Evolutionary conservation across 345 rosid species (phyloP), one percentile per base, ranked within the genome.

Genomic region (Syzygium jambos): DNA sequence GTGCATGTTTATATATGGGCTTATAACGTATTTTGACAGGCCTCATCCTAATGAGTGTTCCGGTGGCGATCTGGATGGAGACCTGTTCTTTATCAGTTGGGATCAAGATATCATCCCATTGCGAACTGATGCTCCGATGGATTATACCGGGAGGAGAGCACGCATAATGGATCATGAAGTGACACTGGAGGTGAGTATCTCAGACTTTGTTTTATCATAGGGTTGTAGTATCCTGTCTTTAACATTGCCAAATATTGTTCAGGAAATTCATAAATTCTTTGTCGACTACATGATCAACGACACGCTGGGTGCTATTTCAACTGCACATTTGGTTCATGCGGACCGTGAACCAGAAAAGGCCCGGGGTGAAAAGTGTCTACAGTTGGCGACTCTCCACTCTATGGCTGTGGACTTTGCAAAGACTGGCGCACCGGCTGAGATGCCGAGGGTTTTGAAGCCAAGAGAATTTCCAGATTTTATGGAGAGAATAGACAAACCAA

Each of bases 61-160:
- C 29, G 99, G 99, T 84, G 99, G 99, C 80, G 99, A 96, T 94
- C 99, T 98, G 86, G 99, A 98, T 85, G 99, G 99, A 82, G 99
- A 98, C 92, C 92, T 90, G 86, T 98, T 89, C 91, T 98, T 98
- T 87, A 90, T 96, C 73, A 93, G 98, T 90, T 98, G 99, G 99
- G 98, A 96, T 86, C 85, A 94, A 90, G 94, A 91, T 89, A 95
- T 98, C 87, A 90, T 96, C 87, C 99, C 98, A 9, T 86, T 63
- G 88, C 87, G 93, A 92, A 92, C 93, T 63, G 97, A 94, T 19
- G 83, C 95, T 88, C 98, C 99, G 8, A 96, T 98, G 99, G 96
- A 98, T 93, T 95, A 98, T 84, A 88, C 93, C 38, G 98, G 94
- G 88, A 85, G 95, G 89, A 93, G 94, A 87, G 94, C 95, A 85